Percentiles rank a stretch among this genome's conserved stretches.
Evolutionary conservation across 2,329 filamentous ascomycete species (phyloP).

Genomic region (Fusarium drepaniforme): DNA sequence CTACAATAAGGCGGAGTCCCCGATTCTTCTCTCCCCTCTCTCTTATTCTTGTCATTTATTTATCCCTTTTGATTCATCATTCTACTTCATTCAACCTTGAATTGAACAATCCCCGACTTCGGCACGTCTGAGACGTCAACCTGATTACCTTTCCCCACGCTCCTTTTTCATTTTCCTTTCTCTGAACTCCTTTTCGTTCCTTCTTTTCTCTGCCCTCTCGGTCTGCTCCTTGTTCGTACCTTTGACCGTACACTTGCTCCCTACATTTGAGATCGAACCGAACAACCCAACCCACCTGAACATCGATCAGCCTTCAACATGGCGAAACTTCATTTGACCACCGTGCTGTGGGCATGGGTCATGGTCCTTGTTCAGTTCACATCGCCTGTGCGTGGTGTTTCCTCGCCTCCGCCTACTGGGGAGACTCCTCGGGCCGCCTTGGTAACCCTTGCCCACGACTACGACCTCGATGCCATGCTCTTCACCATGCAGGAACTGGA

Average conservation of each 20-base stretch:
- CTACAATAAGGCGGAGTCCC: slow-evolving; percentile 21
- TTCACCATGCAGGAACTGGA: slow-evolving; percentile 67
- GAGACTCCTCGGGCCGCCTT: slow-evolving; percentile 47
- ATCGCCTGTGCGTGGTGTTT: slow-evolving; percentile 32
- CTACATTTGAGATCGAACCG: neutral
- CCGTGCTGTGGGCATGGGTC: slow-evolving; percentile 31
- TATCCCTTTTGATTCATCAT: slow-evolving; percentile 30
- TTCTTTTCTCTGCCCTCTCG: slow-evolving; percentile 21
- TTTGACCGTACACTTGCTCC: slow-evolving; percentile 7
- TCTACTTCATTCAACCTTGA: slow-evolving; percentile 32
- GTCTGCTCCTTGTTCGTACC: slow-evolving; percentile 19
- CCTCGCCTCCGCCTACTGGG: slow-evolving; percentile 35
- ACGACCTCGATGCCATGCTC: slow-evolving; percentile 47
- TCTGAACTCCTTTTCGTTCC: slow-evolving; percentile 6
- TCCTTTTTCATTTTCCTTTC: slow-evolving; percentile 30
- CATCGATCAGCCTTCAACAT: slow-evolving; percentile 25
- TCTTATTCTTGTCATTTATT: slow-evolving; percentile 26
- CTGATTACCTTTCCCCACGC: slow-evolving; percentile 28
- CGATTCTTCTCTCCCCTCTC: slow-evolving; percentile 16
- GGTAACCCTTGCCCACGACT: slow-evolving; percentile 47
- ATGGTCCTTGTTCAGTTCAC: slow-evolving; percentile 37
- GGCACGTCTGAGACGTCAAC: slow-evolving; percentile 26
- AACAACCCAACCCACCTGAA: neutral
- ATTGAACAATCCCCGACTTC: slow-evolving; percentile 35
- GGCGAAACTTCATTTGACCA: slow-evolving; percentile 18